Conservation (phyloP, 2,329 filamentous ascomycete genomes). For the Blumeriella jaapii region DNA sequence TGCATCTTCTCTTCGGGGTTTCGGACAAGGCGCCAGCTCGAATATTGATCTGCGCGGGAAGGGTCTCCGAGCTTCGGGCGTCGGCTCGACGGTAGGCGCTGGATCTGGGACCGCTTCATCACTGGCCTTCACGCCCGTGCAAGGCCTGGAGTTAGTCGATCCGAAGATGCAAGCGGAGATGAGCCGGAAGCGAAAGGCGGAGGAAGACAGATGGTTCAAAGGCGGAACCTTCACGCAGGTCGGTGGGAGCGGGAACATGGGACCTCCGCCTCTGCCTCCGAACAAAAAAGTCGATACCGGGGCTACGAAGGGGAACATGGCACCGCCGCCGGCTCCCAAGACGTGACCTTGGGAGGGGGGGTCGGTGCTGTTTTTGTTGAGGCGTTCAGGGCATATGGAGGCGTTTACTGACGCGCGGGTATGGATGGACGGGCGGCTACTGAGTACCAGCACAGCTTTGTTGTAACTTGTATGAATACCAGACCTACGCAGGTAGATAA, state of each 20-base stretch:
- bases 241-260: constrained; percentile 51
- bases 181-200: constrained; percentile 80
- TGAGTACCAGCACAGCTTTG: no score
- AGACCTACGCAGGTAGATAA: no score
- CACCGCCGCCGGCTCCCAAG: constrained; percentile 23
- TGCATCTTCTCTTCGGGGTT: constrained; percentile 72
- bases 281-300: constrained; percentile 64
- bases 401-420: background rate
- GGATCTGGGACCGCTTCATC: constrained; percentile 68
- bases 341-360: constrained; percentile 9
- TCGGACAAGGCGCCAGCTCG: constrained; percentile 51
- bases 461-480: no score
- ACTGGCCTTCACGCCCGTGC: constrained; percentile 86
- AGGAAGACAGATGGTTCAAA: constrained; percentile 95
- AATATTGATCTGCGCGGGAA: constrained; percentile 63
- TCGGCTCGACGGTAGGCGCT: constrained; percentile 57
- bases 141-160: constrained; percentile 89
- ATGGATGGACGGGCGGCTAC: background rate
- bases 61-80: constrained; percentile 64
- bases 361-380: background rate
- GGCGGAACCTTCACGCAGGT: constrained; percentile 94
- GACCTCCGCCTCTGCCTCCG: constrained; percentile 54
- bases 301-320: constrained; percentile 35
- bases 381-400: background rate
- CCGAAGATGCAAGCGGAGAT: constrained; percentile 83